Percentiles rank a stretch among this genome's conserved stretches.
These are phyloP conservation scores for Leccinum subgranulosum DNA, from an alignment of 768 basidiomycete species.

Conservation along the genomic window DNA sequence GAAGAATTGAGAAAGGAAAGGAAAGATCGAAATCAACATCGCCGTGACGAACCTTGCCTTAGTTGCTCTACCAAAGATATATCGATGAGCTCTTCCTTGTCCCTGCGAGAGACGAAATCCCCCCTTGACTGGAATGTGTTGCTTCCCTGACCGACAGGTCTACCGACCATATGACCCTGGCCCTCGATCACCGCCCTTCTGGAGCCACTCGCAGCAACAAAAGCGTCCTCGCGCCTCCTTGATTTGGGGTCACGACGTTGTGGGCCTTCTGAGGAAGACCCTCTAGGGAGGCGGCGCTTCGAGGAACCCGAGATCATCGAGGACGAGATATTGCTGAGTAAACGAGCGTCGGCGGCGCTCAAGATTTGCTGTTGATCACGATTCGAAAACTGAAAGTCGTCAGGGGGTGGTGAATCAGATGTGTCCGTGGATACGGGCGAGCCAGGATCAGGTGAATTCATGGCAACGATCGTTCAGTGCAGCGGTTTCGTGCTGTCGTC, in stretches of 20 bases:
- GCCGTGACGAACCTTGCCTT: conserved; percentile 45
- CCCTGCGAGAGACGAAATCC: conserved; percentile 43
- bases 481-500: background rate
- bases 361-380: conserved; percentile 30
- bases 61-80: conserved; percentile 46
- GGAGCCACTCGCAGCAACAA: conserved; percentile 18
- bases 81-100: conserved; percentile 58
- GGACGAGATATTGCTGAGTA: conserved; percentile 15
- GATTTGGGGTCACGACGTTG: conserved; percentile 50
- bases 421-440: conserved; percentile 37
- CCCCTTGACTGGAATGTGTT: conserved; percentile 28
- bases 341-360: conserved; percentile 18
- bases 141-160: conserved; percentile 10
- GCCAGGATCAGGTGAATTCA: conserved; percentile 38
- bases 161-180: conserved; percentile 14
- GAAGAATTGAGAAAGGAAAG: conserved; percentile 1
- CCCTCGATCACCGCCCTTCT: conserved; percentile 25
- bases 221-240: conserved; percentile 45
- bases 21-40: background rate
- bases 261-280: conserved; percentile 41
- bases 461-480: conserved; percentile 8
- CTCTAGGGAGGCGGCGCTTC: conserved; percentile 50
- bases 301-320: conserved; percentile 34
- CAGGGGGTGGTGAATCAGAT: conserved; percentile 37
- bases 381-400: conserved; percentile 30